phyloP scores from a whole-genome alignment of 1,139 yeast genomes.

The Fermentozyma sake region DNA sequence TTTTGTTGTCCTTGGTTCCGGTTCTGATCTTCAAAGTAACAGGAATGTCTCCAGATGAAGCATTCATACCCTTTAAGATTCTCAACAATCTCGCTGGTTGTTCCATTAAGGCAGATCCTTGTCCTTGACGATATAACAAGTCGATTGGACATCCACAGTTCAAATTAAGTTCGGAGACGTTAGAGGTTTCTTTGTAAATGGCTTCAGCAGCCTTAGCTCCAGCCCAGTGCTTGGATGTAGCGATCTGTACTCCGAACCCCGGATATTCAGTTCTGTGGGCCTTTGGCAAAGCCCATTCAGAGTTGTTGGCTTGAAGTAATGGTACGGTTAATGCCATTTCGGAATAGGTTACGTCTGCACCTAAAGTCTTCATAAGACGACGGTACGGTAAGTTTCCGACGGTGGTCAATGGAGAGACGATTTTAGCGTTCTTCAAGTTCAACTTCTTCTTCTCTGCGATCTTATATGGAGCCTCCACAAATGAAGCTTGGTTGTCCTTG shows the following conservation, averaged over 20 bases:
- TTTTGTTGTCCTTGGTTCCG: slow-evolving; percentile 81
- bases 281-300: slow-evolving; percentile 97
- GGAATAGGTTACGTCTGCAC: slow-evolving; percentile 90
- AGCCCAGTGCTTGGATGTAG: slow-evolving; percentile 90
- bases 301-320: slow-evolving; percentile 78
- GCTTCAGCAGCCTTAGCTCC: slow-evolving; percentile 89
- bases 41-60: slow-evolving; percentile 84
- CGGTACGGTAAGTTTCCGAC: slow-evolving; percentile 97
- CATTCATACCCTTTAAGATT: slow-evolving; percentile 83
- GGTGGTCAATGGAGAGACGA: slow-evolving; percentile 92
- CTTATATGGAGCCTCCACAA: slow-evolving; percentile 72
- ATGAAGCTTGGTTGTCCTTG: slow-evolving; percentile 47
- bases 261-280: slow-evolving; percentile 81
- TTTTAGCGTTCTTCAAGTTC: slow-evolving; percentile 67
- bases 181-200: slow-evolving; percentile 49
- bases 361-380: slow-evolving; percentile 82
- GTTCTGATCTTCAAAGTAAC: slow-evolving; percentile 89
- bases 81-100: slow-evolving; percentile 79
- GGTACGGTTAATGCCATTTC: slow-evolving; percentile 95
- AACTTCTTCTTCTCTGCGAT: slow-evolving; percentile 77
- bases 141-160: slow-evolving; percentile 99
- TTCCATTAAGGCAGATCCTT: slow-evolving; percentile 91
- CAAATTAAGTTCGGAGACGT: slow-evolving; percentile 75
- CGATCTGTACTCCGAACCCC: slow-evolving; percentile 91
- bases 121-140: slow-evolving; percentile 84